phyloP scores from a whole-genome alignment of 345 rosid genomes.

The Iberis pinnata region DNA sequence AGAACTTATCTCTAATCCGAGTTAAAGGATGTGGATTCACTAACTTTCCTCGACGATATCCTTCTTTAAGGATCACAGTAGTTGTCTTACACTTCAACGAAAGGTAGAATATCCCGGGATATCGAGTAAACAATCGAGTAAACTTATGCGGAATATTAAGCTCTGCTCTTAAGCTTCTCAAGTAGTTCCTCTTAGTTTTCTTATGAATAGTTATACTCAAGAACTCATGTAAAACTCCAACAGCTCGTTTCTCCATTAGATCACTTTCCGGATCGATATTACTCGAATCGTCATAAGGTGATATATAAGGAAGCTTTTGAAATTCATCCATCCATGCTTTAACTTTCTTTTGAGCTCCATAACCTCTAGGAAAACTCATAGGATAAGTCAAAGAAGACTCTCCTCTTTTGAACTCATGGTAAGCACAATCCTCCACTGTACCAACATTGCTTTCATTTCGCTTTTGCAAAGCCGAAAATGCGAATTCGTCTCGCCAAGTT shows the following conservation, averaged over 20 bases:
- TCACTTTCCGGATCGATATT: conserved; percentile 71
- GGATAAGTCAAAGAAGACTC: conserved; percentile 59
- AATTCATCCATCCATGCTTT: conserved; percentile 96
- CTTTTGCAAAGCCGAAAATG: conserved; percentile 62
- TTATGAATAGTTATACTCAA: conserved; percentile 85
- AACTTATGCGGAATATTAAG: conserved; percentile 79
- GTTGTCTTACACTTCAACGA: conserved; percentile 94
- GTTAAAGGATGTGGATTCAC: conserved; percentile 80
- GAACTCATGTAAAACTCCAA: conserved; percentile 85
- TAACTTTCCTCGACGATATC: conserved; percentile 65
- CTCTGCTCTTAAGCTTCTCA: conserved; percentile 81
- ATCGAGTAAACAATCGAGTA: conserved; percentile 79
- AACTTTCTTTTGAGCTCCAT: conserved; percentile 90
- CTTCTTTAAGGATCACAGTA: conserved; percentile 79
- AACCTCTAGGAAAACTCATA: conserved; percentile 89
- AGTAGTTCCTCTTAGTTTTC: conserved; percentile 92
- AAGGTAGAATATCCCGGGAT: conserved; percentile 92
- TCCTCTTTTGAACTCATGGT: conserved; percentile 67
- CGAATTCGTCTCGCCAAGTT: conserved; percentile 56
- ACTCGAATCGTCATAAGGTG: conserved; percentile 79
- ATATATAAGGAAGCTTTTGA: conserved; percentile 85
- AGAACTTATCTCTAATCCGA: conserved; percentile 59
- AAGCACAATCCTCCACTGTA: conserved; percentile 37
- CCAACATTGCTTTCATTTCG: conserved; percentile 38
- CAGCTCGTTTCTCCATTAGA: conserved; percentile 94